Conservation (phyloP, 164 flowering plant genomes). For the Piper longum region DNA sequence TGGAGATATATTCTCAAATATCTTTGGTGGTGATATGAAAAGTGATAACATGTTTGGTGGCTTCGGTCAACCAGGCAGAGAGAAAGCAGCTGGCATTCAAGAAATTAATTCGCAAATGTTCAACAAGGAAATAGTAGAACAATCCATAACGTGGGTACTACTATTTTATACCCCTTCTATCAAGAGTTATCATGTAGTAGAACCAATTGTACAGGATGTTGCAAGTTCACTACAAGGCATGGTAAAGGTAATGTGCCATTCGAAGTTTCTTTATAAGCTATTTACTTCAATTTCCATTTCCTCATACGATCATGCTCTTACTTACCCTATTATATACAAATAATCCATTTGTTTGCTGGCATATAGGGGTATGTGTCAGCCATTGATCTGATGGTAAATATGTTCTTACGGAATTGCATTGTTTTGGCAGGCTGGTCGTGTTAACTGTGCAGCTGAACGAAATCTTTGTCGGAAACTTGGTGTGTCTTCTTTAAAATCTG, state of each 20-base stretch:
- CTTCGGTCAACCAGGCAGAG: constrained; percentile 25
- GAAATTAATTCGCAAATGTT: constrained; percentile 36
- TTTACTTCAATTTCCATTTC: too few species aligned
- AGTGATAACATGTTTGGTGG: constrained; percentile 35
- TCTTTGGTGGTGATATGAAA: constrained; percentile 38
- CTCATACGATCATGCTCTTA: not conserved
- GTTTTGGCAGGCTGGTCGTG: constrained; percentile 49
- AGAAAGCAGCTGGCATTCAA: constrained; percentile 25
- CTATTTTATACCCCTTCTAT: constrained; percentile 35
- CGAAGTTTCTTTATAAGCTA: not conserved
- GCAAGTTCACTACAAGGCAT: constrained; percentile 57
- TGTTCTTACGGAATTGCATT: not conserved
- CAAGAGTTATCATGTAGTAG: constrained; percentile 25
- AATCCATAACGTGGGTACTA: constrained; percentile 73
- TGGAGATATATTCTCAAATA: constrained; percentile 49
- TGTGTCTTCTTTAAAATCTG: constrained; percentile 28
- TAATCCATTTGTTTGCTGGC: not conserved
- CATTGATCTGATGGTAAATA: not conserved
- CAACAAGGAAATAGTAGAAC: constrained; percentile 48
- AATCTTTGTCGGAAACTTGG: constrained; percentile 64
- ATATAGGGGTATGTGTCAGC: not conserved
- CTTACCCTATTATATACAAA: not conserved
- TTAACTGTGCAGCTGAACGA: constrained; percentile 54
- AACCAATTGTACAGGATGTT: constrained; percentile 51
- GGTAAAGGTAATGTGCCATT: constrained; percentile 31